These are phyloP conservation scores for Castanea mollissima DNA, from an alignment of 306 rosid genomes.

Conservation along the genomic window DNA sequence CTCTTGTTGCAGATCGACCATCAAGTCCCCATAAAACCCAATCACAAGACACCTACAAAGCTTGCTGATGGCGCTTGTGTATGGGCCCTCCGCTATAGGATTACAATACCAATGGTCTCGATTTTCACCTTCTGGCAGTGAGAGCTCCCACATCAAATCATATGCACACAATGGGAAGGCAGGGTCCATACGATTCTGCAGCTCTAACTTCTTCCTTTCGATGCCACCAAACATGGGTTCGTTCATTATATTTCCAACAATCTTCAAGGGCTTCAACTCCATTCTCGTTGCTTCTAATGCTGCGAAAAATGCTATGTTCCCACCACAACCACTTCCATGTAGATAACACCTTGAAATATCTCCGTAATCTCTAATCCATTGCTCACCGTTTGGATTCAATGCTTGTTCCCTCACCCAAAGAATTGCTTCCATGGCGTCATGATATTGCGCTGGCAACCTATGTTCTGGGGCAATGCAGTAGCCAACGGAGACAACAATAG, in stretches of 20 bases:
- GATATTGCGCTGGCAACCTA: constrained; percentile 41
- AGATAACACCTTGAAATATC: constrained; percentile 60
- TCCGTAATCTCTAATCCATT: constrained; percentile 57
- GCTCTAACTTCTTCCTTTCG: constrained; percentile 49
- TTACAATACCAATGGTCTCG: constrained; percentile 67
- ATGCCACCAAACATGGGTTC: constrained; percentile 71
- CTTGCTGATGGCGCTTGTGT: constrained; percentile 18
- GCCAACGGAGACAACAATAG: constrained; percentile 39
- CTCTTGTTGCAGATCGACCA: constrained; percentile 60
- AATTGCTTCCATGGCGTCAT: constrained; percentile 37
- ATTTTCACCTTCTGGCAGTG: constrained; percentile 39
- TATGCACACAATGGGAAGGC: constrained; percentile 49
- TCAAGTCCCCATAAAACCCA: constrained; percentile 56
- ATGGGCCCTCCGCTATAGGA: constrained; percentile 52
- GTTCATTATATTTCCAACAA: constrained; percentile 57
- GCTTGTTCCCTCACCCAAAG: constrained; percentile 45
- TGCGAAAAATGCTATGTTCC: constrained; percentile 47
- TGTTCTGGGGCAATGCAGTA: constrained; percentile 46
- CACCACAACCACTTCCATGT: constrained; percentile 50
- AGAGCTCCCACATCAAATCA: constrained; percentile 59
- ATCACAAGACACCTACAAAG: constrained; percentile 45
- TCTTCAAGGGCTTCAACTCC: constrained; percentile 39
- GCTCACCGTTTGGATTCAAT: constrained; percentile 33
- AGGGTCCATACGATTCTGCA: constrained; percentile 45
- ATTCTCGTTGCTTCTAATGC: neutral